These are phyloP conservation scores for Nevesoporus exiguus DNA, from an alignment of 768 basidiomycete genomes.

Conservation along the genomic window DNA sequence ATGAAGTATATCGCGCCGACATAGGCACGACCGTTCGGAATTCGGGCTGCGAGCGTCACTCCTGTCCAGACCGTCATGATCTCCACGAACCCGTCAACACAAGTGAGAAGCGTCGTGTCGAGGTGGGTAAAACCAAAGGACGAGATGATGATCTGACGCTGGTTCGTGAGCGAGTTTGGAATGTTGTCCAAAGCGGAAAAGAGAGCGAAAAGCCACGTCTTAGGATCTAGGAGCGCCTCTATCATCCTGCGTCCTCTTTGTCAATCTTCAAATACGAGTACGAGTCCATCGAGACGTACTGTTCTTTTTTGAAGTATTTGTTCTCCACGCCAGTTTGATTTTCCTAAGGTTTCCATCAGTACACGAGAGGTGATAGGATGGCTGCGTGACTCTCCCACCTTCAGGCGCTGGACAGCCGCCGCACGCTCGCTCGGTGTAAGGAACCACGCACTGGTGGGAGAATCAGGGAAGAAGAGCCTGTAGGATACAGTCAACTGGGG, in stretches of 20 bases:
- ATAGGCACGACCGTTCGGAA: conserved; percentile 57
- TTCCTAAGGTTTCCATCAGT: conserved; percentile 33
- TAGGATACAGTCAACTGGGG: neutral
- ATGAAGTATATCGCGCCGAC: conserved; percentile 56
- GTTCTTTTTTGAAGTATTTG: conserved; percentile 75
- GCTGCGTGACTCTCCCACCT: conserved; percentile 35
- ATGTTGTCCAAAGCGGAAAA: conserved; percentile 60
- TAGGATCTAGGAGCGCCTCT: conserved; percentile 64
- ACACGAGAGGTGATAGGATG: neutral
- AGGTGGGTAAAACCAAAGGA: conserved; percentile 63
- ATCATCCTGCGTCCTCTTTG: conserved; percentile 46
- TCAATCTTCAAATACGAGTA: neutral
- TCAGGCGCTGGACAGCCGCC: conserved; percentile 61
- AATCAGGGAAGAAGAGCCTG: conserved; percentile 71
- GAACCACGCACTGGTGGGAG: conserved; percentile 74
- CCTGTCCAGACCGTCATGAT: conserved; percentile 70
- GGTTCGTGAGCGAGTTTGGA: conserved; percentile 68
- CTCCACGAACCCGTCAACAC: conserved; percentile 61
- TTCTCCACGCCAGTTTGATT: conserved; percentile 84
- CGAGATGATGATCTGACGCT: conserved; percentile 58
- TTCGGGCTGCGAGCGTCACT: conserved; percentile 52
- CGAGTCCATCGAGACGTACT: conserved; percentile 44
- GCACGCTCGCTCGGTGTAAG: conserved; percentile 60
- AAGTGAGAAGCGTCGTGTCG: conserved; percentile 67
- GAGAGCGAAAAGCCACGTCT: conserved; percentile 74